Evolutionary conservation across 2,329 filamentous ascomycete species (phyloP).

Genomic region (Grosmannia penicillata): DNA sequence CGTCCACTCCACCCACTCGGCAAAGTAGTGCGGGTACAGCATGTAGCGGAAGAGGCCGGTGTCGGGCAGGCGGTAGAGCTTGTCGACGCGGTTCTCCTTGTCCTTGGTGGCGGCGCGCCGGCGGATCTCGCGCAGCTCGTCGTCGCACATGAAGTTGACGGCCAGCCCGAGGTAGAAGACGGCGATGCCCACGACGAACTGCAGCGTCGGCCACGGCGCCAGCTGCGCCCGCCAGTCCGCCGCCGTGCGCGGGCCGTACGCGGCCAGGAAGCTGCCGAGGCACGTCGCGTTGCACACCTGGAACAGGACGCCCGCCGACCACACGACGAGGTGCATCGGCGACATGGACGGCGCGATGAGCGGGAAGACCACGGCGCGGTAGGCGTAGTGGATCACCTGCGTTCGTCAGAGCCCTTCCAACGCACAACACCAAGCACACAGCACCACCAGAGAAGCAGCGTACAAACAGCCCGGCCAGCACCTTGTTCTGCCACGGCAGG

Average conservation of each 20-base stretch:
- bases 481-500: slow-evolving; percentile 65
- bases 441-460: slow-evolving; percentile 12
- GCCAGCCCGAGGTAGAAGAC: slow-evolving; percentile 65
- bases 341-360: slow-evolving; percentile 84
- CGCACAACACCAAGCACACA: background rate
- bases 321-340: slow-evolving; percentile 62
- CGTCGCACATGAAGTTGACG: slow-evolving; percentile 80
- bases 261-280: slow-evolving; percentile 71
- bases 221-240: slow-evolving; percentile 30
- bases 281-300: slow-evolving; percentile 69
- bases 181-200: slow-evolving; percentile 49
- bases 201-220: slow-evolving; percentile 20
- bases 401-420: too few species aligned
- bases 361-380: slow-evolving; percentile 75
- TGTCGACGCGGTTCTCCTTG: slow-evolving; percentile 36
- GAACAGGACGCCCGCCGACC: slow-evolving; percentile 50
- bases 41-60: slow-evolving; percentile 71
- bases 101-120: slow-evolving; percentile 30
- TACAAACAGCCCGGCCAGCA: slow-evolving; percentile 54
- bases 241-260: slow-evolving; percentile 56
- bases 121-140: slow-evolving; percentile 75
- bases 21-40: slow-evolving; percentile 87
- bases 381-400: slow-evolving; percentile 70
- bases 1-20: slow-evolving; percentile 91
- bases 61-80: slow-evolving; percentile 77